phyloP scores from a whole-genome alignment of 2,329 filamentous ascomycete genomes.

The Cercospora sp. region DNA sequence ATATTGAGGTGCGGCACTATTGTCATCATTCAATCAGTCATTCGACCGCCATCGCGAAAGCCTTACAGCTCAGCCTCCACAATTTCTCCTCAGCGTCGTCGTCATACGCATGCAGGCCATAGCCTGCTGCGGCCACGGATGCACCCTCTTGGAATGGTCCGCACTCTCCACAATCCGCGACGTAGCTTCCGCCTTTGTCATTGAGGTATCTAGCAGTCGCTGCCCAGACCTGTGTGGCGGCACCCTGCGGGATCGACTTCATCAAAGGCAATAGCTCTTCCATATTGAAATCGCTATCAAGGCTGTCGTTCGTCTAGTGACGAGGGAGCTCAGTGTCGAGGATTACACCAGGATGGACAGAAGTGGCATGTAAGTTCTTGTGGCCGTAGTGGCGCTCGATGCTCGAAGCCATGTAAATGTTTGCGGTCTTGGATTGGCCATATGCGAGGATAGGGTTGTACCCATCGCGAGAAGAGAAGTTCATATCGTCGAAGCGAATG shows the following conservation, averaged over 20 bases:
- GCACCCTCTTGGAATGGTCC: constrained; percentile 33
- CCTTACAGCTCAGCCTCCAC: constrained; percentile 45
- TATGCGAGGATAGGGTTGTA: constrained; percentile 42
- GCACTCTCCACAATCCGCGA: constrained; percentile 43
- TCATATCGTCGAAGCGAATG: constrained; percentile 36
- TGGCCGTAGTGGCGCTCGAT: constrained; percentile 52
- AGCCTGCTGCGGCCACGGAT: constrained; percentile 32
- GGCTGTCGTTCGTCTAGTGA: constrained; percentile 5
- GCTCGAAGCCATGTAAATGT: constrained; percentile 53
- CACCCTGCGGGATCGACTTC: constrained; percentile 46
- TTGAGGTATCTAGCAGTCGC: constrained; percentile 44
- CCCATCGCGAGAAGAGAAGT: constrained; percentile 30
- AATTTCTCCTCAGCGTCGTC: constrained; percentile 44
- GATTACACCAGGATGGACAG: constrained; percentile 44
- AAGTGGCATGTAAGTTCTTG: constrained; percentile 47
- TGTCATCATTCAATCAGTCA: constrained; percentile 11
- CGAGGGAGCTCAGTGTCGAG: constrained; percentile 4
- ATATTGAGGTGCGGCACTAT: background rate
- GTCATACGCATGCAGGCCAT: constrained; percentile 43
- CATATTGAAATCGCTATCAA: constrained; percentile 7
- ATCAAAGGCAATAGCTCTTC: constrained; percentile 4
- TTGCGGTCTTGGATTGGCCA: constrained; percentile 53
- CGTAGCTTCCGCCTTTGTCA: constrained; percentile 49
- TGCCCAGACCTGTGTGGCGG: constrained; percentile 52
- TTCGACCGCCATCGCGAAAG: constrained; percentile 30